Conservation (phyloP, 2,329 filamentous ascomycete species). For the Aspergillus fumigatiaffinis region DNA sequence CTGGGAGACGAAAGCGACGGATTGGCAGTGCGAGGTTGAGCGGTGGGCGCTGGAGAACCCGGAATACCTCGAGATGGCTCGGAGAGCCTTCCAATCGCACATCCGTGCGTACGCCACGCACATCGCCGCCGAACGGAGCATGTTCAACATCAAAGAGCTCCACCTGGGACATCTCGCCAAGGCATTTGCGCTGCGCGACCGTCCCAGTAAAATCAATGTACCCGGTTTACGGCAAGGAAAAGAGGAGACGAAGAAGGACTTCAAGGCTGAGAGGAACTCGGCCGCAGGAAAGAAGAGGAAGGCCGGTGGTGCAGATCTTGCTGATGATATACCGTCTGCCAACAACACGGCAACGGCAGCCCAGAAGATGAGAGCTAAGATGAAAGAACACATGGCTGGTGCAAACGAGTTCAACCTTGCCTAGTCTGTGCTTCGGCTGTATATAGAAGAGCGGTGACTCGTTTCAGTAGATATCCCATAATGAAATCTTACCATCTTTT, state of each 20-base stretch:
- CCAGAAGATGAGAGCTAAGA: slow-evolving; percentile 52
- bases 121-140: slow-evolving; percentile 73
- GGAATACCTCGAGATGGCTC: slow-evolving; percentile 72
- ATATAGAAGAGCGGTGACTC: slow-evolving; percentile 24
- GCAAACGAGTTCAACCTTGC: slow-evolving; percentile 58
- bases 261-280: slow-evolving; percentile 41
- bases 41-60: slow-evolving; percentile 62
- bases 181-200: slow-evolving; percentile 83
- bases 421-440: slow-evolving; percentile 28
- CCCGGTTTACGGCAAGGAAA: slow-evolving; percentile 48
- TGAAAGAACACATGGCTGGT: slow-evolving; percentile 49
- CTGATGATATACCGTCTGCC: slow-evolving; percentile 23
- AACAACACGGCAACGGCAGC: slow-evolving; percentile 45
- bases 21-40: slow-evolving; percentile 64
- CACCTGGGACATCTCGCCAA: slow-evolving; percentile 94
- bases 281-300: slow-evolving; percentile 35
- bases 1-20: slow-evolving; percentile 64
- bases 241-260: slow-evolving; percentile 45
- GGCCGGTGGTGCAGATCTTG: slow-evolving; percentile 22
- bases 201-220: slow-evolving; percentile 71
- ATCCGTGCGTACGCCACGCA: slow-evolving; percentile 95
- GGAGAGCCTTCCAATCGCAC: slow-evolving; percentile 85
- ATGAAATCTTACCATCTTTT: slow-evolving; percentile 90
- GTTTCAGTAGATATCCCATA: slow-evolving; percentile 86
- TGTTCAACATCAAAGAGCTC: slow-evolving; percentile 87